Percentiles rank a stretch among this genome's conserved stretches.
phyloP scores from a whole-genome alignment of 805 yeast species.

The Yamadazyma takamatsuzukensis region DNA sequence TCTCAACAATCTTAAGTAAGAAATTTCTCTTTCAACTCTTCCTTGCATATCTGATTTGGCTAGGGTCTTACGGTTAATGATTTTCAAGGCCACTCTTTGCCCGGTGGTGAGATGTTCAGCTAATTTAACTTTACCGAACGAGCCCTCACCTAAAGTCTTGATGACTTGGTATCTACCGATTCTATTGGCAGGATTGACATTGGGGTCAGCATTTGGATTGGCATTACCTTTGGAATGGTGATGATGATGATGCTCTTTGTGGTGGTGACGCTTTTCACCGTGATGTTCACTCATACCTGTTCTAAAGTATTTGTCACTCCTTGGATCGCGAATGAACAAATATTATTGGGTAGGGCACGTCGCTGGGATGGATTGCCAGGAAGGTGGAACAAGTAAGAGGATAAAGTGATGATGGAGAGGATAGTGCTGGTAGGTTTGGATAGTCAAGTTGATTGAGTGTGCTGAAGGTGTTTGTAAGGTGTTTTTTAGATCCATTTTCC shows the following conservation, averaged over 20 bases:
- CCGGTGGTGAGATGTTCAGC: constrained; percentile 90
- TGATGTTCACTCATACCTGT: constrained; percentile 6
- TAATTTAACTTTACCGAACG: constrained; percentile 92
- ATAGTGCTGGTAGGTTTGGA: not conserved
- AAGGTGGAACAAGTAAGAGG: not conserved
- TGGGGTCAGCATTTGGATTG: constrained; percentile 16
- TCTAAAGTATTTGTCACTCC: not conserved
- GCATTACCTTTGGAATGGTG: constrained; percentile 12
- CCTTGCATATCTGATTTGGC: constrained; percentile 98
- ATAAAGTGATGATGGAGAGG: not conserved
- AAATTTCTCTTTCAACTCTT: constrained; percentile 89
- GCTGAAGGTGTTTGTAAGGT: too few relatives aligned
- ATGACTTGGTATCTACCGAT: constrained; percentile 93
- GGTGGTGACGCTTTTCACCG: constrained; percentile 11
- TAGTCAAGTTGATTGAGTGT: too few relatives aligned
- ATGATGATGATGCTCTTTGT: constrained; percentile 14
- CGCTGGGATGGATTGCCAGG: not conserved
- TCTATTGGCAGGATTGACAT: constrained; percentile 38
- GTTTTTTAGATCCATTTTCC: too few relatives aligned
- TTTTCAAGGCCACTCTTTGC: constrained; percentile 87
- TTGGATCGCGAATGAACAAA: not conserved
- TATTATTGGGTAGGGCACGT: not conserved
- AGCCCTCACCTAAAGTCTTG: constrained; percentile 92
- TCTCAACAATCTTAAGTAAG: constrained; percentile 79
- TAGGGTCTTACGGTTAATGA: constrained; percentile 85